These are phyloP conservation scores for Neopestalotiopsis sp. DNA, from an alignment of 2,329 filamentous ascomycete species.

Conservation along the genomic window DNA sequence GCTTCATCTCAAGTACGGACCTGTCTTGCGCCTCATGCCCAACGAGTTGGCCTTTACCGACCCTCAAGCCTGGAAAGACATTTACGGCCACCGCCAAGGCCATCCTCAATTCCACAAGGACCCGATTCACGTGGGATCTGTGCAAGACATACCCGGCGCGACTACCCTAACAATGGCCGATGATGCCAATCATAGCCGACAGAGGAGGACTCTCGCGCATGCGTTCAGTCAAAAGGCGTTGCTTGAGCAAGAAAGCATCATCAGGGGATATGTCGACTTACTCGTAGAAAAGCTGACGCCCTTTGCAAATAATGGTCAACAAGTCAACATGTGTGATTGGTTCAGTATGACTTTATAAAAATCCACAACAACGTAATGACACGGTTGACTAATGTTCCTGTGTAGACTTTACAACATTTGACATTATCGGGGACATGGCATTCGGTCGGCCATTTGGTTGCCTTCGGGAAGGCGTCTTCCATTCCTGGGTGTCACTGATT, in stretches of 20 bases:
- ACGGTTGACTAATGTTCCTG: slow-evolving; percentile 34
- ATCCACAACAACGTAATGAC: not conserved
- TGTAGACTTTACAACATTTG: slow-evolving; percentile 40
- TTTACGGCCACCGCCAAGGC: slow-evolving; percentile 42
- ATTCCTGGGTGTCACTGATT: slow-evolving; percentile 40
- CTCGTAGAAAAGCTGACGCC: slow-evolving; percentile 37
- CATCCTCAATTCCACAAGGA: slow-evolving; percentile 38
- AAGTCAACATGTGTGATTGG: slow-evolving; percentile 42
- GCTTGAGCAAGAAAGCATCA: slow-evolving; percentile 46
- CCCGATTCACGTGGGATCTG: slow-evolving; percentile 34
- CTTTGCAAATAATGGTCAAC: slow-evolving; percentile 19
- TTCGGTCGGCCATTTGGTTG: slow-evolving; percentile 49
- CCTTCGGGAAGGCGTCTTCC: slow-evolving; percentile 36
- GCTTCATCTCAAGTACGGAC: slow-evolving; percentile 43
- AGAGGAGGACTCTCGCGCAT: slow-evolving; percentile 43
- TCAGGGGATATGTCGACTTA: slow-evolving; percentile 42
- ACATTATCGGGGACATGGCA: slow-evolving; percentile 50
- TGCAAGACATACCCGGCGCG: slow-evolving; percentile 38
- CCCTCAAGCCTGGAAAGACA: slow-evolving; percentile 44
- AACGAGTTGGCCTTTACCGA: slow-evolving; percentile 46
- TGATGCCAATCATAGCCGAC: slow-evolving; percentile 37
- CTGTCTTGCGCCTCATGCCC: slow-evolving; percentile 45
- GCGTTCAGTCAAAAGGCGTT: slow-evolving; percentile 45
- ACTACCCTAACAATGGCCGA: slow-evolving; percentile 30
- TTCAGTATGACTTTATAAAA: slow-evolving; percentile 39